Base-by-base conservation (phyloP, 2,329 filamentous ascomycete genomes). In the Ceratocystis eucalypticola region DNA sequence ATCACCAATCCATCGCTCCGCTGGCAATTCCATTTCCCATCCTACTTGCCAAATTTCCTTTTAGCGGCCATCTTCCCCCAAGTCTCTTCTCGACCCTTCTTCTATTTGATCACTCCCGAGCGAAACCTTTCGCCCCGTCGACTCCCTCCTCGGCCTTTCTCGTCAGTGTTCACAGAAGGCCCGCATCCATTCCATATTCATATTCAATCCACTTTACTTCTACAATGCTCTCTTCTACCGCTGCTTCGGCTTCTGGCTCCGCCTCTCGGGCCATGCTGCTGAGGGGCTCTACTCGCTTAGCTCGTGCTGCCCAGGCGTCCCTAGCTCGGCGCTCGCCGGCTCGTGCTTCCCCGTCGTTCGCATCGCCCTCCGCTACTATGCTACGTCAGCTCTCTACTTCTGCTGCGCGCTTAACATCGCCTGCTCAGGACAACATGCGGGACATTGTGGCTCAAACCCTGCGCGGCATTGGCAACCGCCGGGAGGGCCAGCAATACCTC, bases 401-500 rank as follows among this genome's bases (percentile, higher is more conserved):
- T 25, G 59, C 67, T 33, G 61, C 61, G 22, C 64, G 64, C 41
- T 25, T 61, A 22, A 50, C 61, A 22, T 61, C 71, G 72, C 50
- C 73, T 71, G 59, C 72, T 72, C 62, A 69, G 61, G 69, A 71
- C 68, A 71, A 68, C 63, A 66, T 69, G 62, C 62, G 69, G 28
- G 75, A 77, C 69, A 76, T 76, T 65, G 74, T 77, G 41, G 72
- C 71, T 70, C 77, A 73, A 74, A 84, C 96, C 68, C 82, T 97
- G 71, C 96, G 91, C 79, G 96, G 93, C 78, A 95, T 97, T 75
- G 93, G 91, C 69, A 96, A 91, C 69, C 96, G 95, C 83, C 83
- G 93, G 69, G 93, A 99, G 79, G 91, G 95, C 70, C 90, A 96
- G 80, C 93, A 97, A 77, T 97, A 97, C 77, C 86, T 97, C 68